Evolutionary conservation across 805 yeast genomes (phyloP).

Genomic region (Candida nitratophila): DNA sequence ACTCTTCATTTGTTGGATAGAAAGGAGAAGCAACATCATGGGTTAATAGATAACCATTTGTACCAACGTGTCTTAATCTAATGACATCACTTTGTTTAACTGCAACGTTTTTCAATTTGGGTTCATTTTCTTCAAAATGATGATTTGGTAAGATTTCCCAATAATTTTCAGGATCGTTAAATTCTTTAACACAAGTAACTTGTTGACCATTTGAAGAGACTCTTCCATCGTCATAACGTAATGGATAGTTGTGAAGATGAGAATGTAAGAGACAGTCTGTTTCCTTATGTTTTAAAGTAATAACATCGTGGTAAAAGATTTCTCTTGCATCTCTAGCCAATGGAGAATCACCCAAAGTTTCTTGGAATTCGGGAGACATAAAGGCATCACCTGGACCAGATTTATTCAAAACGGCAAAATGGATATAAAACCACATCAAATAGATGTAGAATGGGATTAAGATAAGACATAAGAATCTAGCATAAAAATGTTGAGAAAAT

Average conservation of each 20-base stretch:
- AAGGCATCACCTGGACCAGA: conserved; percentile 96
- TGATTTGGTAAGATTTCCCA: conserved; percentile 78
- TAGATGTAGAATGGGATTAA: conserved; percentile 77
- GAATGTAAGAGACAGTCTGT: conserved; percentile 81
- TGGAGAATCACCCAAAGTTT: conserved; percentile 78
- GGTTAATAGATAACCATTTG: conserved; percentile 73
- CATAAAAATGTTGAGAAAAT: conserved; percentile 62
- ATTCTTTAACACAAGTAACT: conserved; percentile 62
- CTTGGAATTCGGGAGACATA: conserved; percentile 95
- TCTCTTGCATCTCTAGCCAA: conserved; percentile 63
- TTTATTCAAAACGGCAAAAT: conserved; percentile 69
- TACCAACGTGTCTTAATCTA: conserved; percentile 74
- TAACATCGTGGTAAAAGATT: conserved; percentile 66
- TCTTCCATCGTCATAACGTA: conserved; percentile 95
- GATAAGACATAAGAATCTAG: conserved; percentile 65
- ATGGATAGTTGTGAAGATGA: conserved; percentile 67
- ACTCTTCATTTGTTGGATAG: conserved; percentile 89
- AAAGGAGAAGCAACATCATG: conserved; percentile 97
- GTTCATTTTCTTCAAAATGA: conserved; percentile 33
- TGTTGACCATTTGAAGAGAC: conserved; percentile 92
- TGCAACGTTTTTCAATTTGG: conserved; percentile 31
- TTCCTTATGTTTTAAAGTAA: conserved; percentile 75
- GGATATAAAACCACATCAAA: conserved; percentile 86
- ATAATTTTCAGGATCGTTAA: conserved; percentile 58
- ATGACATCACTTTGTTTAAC: conserved; percentile 67